phyloP scores from a whole-genome alignment of 2,329 filamentous ascomycete species.

The Fonsecaea erecta region DNA sequence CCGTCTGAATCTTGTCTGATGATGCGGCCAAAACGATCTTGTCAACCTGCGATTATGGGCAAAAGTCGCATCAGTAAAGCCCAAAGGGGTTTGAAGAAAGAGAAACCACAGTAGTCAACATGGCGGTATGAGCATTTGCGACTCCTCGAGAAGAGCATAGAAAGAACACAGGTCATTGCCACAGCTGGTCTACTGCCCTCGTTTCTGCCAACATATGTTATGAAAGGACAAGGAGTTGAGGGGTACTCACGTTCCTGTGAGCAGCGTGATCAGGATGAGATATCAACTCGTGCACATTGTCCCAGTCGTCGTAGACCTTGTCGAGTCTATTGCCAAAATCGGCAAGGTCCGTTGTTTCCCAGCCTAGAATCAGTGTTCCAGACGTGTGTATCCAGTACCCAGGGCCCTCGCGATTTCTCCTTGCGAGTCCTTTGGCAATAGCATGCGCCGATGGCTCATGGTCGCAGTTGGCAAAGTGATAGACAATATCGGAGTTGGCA shows the following conservation, averaged over 20 bases:
- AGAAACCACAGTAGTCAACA: no score
- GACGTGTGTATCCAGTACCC: conserved; percentile 53
- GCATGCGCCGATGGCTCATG: conserved; percentile 49
- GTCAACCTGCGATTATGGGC: conserved; percentile 59
- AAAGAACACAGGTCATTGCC: neutral
- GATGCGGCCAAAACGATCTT: conserved; percentile 64
- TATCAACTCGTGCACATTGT: conserved; percentile 48
- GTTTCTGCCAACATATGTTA: neutral
- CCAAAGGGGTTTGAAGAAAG: neutral
- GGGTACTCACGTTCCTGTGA: conserved; percentile 54
- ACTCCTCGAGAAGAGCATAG: neutral
- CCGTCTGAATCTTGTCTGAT: conserved; percentile 59
- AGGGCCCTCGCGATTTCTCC: conserved; percentile 39
- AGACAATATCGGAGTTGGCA: conserved; percentile 54
- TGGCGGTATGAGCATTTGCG: neutral
- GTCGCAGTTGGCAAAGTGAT: conserved; percentile 48
- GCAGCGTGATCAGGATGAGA: conserved; percentile 52
- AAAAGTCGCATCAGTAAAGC: neutral
- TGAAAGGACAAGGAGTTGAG: neutral
- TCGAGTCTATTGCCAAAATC: conserved; percentile 48
- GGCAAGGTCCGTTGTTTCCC: conserved; percentile 47
- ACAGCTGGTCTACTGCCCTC: neutral
- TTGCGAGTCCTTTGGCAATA: conserved; percentile 47
- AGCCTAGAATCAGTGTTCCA: conserved; percentile 50
- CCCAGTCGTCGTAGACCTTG: conserved; percentile 55